Conservation (phyloP, 306 rosid species). For the Lathyrus sativus region DNA sequence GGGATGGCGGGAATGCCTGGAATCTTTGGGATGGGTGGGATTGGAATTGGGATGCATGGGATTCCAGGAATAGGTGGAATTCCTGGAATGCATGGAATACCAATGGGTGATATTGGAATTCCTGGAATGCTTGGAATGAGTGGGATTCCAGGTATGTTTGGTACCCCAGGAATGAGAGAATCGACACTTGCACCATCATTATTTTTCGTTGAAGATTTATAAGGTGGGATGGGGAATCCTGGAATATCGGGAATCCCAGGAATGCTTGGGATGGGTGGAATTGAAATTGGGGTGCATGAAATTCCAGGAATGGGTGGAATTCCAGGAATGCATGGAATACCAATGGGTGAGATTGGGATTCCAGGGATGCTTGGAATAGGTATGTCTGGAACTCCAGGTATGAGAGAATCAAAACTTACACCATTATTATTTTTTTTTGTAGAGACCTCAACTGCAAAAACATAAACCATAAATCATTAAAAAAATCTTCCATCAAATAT, state of each 20-base stretch:
- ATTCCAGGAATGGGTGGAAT: not conserved
- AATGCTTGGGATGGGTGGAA: not conserved
- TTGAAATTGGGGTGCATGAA: not conserved
- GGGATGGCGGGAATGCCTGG: not conserved
- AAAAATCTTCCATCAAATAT: not conserved
- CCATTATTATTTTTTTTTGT: not conserved
- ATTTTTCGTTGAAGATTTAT: not conserved
- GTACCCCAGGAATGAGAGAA: not conserved
- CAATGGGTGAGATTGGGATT: not conserved
- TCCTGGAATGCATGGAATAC: not conserved
- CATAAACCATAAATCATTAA: not conserved
- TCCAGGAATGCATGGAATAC: not conserved
- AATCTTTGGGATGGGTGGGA: not conserved
- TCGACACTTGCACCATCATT: not conserved
- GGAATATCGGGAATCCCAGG: not conserved
- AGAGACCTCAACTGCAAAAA: not conserved
- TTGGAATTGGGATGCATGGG: not conserved
- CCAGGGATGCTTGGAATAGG: not conserved
- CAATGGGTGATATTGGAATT: not conserved
- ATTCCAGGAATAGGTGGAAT: not conserved
- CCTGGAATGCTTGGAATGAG: not conserved
- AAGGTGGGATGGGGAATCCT: not conserved
- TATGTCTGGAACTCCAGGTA: not conserved
- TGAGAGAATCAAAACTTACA: not conserved
- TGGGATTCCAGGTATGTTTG: not conserved